A percentile compares a stretch with the other conserved stretches of the same genome.
Conservation (phyloP, 2,329 filamentous ascomycete genomes). For the Fusarium tjaetaba region DNA sequence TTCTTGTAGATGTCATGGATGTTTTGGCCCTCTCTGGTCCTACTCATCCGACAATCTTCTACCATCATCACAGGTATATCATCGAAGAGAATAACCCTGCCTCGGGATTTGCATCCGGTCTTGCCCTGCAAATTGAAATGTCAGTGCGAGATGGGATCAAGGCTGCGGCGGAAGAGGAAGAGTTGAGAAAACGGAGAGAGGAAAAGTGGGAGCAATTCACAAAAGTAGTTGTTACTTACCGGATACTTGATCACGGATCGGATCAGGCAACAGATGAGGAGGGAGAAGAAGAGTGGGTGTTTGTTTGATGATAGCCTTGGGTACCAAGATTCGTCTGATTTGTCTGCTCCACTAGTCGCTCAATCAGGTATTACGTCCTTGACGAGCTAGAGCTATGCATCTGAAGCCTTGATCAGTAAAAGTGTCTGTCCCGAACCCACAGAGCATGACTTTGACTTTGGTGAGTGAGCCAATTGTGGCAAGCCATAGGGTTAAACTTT, state of each 20-base stretch:
- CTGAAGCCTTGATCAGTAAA: accelerated
- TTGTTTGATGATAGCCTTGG: background rate
- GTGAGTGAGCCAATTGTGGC: background rate
- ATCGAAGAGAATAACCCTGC: background rate
- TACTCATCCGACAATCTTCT: accelerated
- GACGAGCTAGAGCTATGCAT: background rate
- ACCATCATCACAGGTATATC: accelerated
- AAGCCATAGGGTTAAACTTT: background rate
- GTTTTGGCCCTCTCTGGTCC: background rate
- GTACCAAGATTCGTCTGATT: background rate
- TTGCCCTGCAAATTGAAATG: background rate
- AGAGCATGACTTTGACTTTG: background rate
- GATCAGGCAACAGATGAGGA: background rate
- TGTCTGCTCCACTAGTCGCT: background rate
- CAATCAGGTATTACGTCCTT: background rate
- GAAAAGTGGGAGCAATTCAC: background rate
- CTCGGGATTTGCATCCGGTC: accelerated
- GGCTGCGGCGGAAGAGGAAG: background rate
- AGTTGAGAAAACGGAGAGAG: accelerated
- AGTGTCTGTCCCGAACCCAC: accelerated
- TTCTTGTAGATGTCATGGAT: background rate
- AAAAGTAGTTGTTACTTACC: accelerated
- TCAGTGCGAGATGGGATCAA: background rate
- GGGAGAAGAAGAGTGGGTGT: background rate
- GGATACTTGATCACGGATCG: background rate